phyloP scores from a whole-genome alignment of 768 basidiomycete species.

The Mycena capillaripes region DNA sequence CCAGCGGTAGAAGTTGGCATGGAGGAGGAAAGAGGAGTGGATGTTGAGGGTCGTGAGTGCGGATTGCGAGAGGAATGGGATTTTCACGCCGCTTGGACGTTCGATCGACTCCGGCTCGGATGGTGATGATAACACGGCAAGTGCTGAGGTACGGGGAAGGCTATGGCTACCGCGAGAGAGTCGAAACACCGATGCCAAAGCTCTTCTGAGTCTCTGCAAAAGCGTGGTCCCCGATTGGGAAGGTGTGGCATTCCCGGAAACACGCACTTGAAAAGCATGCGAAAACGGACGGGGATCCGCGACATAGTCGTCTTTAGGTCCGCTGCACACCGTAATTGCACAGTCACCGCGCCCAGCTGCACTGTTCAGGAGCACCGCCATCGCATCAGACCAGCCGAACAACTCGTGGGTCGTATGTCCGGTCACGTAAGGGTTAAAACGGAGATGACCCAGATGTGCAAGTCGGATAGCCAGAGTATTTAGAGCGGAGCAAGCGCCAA shows the following conservation, averaged over 20 bases:
- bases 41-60: slow-evolving; percentile 7
- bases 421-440: neutral
- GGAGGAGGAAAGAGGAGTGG: slow-evolving; percentile 26
- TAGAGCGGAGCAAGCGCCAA: neutral
- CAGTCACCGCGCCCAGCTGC: neutral
- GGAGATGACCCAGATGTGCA: neutral
- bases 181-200: neutral
- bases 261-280: neutral
- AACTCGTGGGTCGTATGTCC: neutral
- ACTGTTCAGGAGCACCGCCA: slow-evolving; percentile 1
- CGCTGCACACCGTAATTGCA: slow-evolving; percentile 4
- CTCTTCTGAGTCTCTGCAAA: neutral
- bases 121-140: too few relatives aligned
- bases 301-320: neutral
- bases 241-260: too few relatives aligned
- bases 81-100: neutral
- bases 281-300: neutral
- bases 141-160: too few relatives aligned
- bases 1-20: slow-evolving; percentile 13
- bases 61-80: neutral
- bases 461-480: neutral
- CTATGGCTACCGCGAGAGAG: neutral
- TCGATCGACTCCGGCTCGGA: neutral
- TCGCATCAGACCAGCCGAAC: neutral
- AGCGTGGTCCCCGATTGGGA: neutral